Percentiles rank a stretch among this genome's conserved stretches.
Evolutionary conservation across 75 land plant genomes (phyloP).

Genomic region (Gnetum montanum): DNA sequence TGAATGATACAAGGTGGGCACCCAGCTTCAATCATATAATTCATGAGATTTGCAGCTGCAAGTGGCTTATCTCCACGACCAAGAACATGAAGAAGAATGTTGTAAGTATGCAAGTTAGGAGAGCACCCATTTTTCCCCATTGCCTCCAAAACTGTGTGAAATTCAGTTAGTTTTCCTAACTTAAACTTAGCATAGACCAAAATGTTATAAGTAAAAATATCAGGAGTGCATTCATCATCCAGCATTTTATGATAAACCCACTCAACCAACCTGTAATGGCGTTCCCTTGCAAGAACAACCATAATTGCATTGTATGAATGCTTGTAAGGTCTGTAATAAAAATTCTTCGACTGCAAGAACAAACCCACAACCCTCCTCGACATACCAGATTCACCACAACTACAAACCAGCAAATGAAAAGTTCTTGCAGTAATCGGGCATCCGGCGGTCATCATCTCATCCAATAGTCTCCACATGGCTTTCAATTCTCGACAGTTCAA

Average conservation of each 20-base stretch:
- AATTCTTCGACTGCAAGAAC: slow-evolving; percentile 42
- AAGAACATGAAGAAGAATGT: slow-evolving; percentile 46
- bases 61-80: slow-evolving; percentile 46
- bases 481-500: slow-evolving; percentile 46
- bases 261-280: slow-evolving; percentile 48
- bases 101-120: slow-evolving; percentile 54
- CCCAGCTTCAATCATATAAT: slow-evolving; percentile 49
- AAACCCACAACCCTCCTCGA: slow-evolving; percentile 37
- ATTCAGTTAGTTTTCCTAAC: slow-evolving; percentile 41
- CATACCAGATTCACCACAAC: slow-evolving; percentile 60
- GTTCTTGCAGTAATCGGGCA: slow-evolving; percentile 45
- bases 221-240: slow-evolving; percentile 32
- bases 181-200: slow-evolving; percentile 38
- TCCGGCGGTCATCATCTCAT: slow-evolving; percentile 60
- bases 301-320: slow-evolving; percentile 61
- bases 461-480: slow-evolving; percentile 71
- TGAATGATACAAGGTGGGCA: slow-evolving; percentile 38
- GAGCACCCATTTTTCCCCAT: slow-evolving; percentile 43
- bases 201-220: slow-evolving; percentile 49
- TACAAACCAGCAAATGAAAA: slow-evolving; percentile 45
- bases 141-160: slow-evolving; percentile 40
- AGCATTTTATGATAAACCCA: slow-evolving; percentile 64
- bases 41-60: slow-evolving; percentile 42
- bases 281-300: slow-evolving; percentile 23
- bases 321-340: slow-evolving; percentile 50